Conservation (phyloP, 179 eudicot species). For the Beta macrorhiza region DNA sequence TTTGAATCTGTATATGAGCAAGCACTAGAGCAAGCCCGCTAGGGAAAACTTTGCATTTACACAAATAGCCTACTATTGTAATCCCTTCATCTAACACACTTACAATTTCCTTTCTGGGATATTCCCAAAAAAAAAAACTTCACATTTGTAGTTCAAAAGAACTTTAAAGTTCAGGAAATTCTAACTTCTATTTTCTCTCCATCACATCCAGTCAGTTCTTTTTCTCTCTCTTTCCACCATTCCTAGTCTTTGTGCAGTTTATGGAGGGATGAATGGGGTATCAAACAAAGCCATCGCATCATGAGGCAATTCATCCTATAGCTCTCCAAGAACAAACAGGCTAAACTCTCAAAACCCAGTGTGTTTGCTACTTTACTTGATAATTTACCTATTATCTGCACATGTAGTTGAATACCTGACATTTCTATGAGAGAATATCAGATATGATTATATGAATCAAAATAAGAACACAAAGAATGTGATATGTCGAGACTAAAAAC, state of each 20-base stretch:
- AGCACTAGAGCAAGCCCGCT: not conserved
- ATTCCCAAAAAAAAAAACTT: no score
- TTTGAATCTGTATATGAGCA: not conserved
- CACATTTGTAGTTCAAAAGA: no score
- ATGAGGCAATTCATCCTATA: no score
- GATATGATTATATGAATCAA: no score
- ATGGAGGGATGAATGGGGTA: not conserved
- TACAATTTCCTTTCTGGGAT: no score
- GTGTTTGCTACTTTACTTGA: not conserved
- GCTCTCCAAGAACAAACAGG: not conserved
- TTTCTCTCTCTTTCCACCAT: no score
- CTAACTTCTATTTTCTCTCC: no score
- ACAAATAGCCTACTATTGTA: not conserved
- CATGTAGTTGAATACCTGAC: not conserved
- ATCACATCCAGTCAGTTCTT: no score
- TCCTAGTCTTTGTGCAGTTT: not conserved
- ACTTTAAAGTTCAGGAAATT: no score
- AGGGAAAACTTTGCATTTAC: not conserved
- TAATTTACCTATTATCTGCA: not conserved
- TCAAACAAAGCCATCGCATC: not conserved
- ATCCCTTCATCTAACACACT: no score
- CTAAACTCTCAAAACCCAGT: not conserved
- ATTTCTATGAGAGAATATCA: no score
- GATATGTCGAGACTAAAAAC: not conserved
- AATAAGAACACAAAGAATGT: not conserved